Evolutionary conservation across 179 eudicot genomes (phyloP), one percentile per base, ranked within the genome.

Genomic region (Heliamphora pulchella): DNA sequence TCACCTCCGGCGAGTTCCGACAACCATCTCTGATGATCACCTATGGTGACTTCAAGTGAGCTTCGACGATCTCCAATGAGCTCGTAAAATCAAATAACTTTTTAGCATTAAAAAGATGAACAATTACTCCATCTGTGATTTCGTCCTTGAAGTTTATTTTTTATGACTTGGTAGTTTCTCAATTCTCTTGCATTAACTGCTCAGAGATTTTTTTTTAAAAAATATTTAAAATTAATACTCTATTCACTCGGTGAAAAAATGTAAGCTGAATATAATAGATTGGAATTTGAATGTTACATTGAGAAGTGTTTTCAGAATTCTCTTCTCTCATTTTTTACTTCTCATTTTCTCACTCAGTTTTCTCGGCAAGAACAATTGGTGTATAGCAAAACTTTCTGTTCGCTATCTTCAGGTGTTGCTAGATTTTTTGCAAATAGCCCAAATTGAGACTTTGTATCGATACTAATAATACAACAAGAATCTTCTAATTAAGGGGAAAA

Each of bases 381-480:
- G 53, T 7, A 43, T 31, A 75, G 9, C 20, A 17, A 41, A 50
- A 65, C 4, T 47, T 22, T 43, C 20, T 6, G 10, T 22, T 10
- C 6, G 0, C 48, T 8, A 8, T 41, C 15, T 31, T 51, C 8
- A 9, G 10, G 3, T 31, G 44, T 13, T 48, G 62, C 44, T 64
- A 78, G 80, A 65, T 78, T 73, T 51, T 17, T 50, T 75, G 59
- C 71, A 48, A 20, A 50, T 1, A 8, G 44, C 39, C 57, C 70
- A 47, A 43, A 3, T 44, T 44, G 46, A 61, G 80, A 64, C 47
- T 14, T 13, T 7, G 31, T 0, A 5, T 1, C 15, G 51, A 13
- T 65, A 8, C 50, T 0, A 15, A 22, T 1, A 50, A 13, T 2
- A 4, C 0, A 15, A 44, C 17, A 1, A 3, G 2, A 69, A 78